These are phyloP conservation scores for Aspergillus chevalieri DNA, from an alignment of 2,329 filamentous ascomycete genomes.

Conservation along the genomic window DNA sequence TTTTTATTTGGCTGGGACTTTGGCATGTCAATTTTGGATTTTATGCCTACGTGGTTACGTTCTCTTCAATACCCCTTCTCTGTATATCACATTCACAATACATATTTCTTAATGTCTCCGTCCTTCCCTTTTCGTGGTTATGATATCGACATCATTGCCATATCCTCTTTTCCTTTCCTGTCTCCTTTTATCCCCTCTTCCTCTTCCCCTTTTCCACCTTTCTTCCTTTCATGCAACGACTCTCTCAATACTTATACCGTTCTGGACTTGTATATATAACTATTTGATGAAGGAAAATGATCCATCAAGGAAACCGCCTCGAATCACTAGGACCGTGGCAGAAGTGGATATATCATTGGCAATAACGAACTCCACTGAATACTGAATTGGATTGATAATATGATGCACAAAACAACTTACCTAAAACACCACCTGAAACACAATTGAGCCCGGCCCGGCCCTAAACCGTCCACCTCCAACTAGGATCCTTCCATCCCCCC, in stretches of 20 bases:
- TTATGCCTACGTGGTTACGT: neutral
- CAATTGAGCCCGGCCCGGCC: conserved; percentile 1
- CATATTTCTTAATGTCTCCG: conserved; percentile 1
- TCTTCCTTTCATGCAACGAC: neutral
- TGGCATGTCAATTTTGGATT: neutral
- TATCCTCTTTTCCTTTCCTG: neutral
- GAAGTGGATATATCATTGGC: neutral
- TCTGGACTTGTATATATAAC: neutral
- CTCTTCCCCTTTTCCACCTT: neutral
- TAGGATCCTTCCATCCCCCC: conserved; percentile 7
- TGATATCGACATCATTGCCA: conserved; percentile 1
- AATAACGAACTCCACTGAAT: too few species aligned
- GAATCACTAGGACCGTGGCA: neutral
- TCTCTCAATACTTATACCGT: neutral
- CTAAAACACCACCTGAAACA: neutral
- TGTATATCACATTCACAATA: neutral
- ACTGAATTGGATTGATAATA: too few species aligned
- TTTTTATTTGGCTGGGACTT: neutral
- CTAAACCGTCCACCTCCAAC: conserved; percentile 8
- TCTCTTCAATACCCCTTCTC: conserved; percentile 1
- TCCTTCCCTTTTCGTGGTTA: neutral
- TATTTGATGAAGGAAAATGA: neutral
- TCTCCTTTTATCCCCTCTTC: too few species aligned
- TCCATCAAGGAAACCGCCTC: too few species aligned
- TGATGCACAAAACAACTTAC: neutral